Base-by-base conservation (phyloP, 176 grass and related monocot genomes). In the barley (Hordeum vulgare) region DNA sequence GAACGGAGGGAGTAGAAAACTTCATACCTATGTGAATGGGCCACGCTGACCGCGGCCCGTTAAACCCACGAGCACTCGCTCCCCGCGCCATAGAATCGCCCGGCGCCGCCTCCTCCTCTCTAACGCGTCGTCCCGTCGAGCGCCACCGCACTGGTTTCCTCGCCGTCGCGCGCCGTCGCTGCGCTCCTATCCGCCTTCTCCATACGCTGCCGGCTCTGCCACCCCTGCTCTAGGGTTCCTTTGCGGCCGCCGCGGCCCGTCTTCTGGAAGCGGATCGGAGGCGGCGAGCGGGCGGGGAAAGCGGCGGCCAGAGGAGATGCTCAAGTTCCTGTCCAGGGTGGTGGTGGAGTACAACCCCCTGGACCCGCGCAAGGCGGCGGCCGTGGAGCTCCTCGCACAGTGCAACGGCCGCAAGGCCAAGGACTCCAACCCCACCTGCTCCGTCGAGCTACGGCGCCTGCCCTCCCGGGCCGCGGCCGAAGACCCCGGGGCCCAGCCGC, bases 251-350 rank as follows among this genome's bases (percentile, higher is more conserved):
- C 0, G 47, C 47, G 47, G 15, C 0, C 51, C 7, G 51, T 56
- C 51, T 0, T 51, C 44, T 18, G 47, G 15, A 51, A 51, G 51
- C 51, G 18, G 51, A 56, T 56, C 51, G 18, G 7, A 56, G 51
- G 51, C 51, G 18, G 51, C 51, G 51, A 56, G 2, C 26, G 71
- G 63, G 24, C 9, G 68, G 66, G 42, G 66, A 68, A 54, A 47
- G 28, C 18, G 77, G 39, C 60, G 60, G 61, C 26, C 0, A 69
- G 64, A 59, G 24, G 53, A 86, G 65, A 80, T 95, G 96, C 83
- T 98, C 61, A 98, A 93, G 80, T 95, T 93, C 84, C 45, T 98
- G n/a, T 98, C 96, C 44, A 98, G 93, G 88, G 93, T 98, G 76
- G 69, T 88, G 66, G 84, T 98, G 56, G 89, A 98, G 80, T 98